Base-by-base conservation (phyloP, 345 rosid species). In the Salix dunnii region DNA sequence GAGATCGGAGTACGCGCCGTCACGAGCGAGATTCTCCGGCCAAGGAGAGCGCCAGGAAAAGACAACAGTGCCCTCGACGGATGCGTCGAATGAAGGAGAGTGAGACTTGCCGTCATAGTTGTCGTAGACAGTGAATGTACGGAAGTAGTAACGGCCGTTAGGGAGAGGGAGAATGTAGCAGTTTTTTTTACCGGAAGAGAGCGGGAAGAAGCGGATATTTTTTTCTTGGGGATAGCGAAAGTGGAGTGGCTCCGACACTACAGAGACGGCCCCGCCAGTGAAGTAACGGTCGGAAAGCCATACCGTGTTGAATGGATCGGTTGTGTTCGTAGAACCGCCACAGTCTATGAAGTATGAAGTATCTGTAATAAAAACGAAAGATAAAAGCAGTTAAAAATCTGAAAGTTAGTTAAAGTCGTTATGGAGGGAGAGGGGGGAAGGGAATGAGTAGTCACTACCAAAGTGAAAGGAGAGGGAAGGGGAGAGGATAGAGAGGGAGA, bases 41-140 rank as follows among this genome's bases (percentile, higher is more conserved):
- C 98, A 96, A 5, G 99, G 97, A 46, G 95, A 88, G 55, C 97
- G 89, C 98, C 98, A 94, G 10, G 91, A 90, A 89, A 94, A 96
- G 77, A 94, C 97, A 16, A 87, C 36, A 2, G 97, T 94, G 69
- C 98, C 99, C 83, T 94, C 97, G 58, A 96, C 91, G 78, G 99
- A 94, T 69, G 78, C 92, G 64, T 96, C 98, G 70, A 96, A 96
- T 27, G 91, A 85, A 0, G 99, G 98, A 3, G 99, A 42, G 70
- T 91, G 97, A 12, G 95, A 90, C 76, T 90, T 91, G 23, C 94
- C 98, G 84, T 94, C 97, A 81, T 92, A 94, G 81, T 96, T 96
- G 77, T 96, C 98, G 77, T 96, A 96, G 58, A 92, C 97, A 38
- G 99, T 94, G 89, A 96, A 96, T 1, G 98, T 91, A 42, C 99